Percentiles rank a stretch among this genome's conserved stretches.
These are phyloP conservation scores for Rutidosis leptorrhynchoides DNA, from an alignment of 129 eudicot genomes.

Conservation along the genomic window DNA sequence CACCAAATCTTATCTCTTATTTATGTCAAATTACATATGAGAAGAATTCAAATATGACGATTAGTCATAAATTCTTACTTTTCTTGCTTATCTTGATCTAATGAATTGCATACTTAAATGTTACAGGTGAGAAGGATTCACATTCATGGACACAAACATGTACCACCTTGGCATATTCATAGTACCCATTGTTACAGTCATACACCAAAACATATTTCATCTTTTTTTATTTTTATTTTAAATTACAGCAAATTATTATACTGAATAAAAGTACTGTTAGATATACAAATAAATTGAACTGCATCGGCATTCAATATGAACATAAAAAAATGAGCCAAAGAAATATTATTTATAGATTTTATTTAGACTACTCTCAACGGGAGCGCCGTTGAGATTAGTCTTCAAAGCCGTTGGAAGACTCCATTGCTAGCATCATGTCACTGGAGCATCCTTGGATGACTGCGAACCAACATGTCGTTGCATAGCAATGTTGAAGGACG, in stretches of 20 bases:
- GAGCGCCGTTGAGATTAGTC: too few species aligned
- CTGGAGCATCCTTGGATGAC: too few species aligned
- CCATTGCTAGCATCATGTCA: too few species aligned
- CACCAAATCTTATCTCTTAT: conserved; percentile 3
- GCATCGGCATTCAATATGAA: background rate
- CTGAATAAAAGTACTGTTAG: conserved; percentile 7
- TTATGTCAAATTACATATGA: background rate
- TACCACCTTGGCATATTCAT: conserved; percentile 15
- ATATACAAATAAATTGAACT: conserved; percentile 4
- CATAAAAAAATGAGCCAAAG: background rate
- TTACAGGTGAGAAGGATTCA: conserved; percentile 37
- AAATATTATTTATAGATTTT: conserved; percentile 21
- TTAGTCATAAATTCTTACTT: conserved; percentile 14
- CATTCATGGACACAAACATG: conserved; percentile 24
- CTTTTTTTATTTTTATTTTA: too few species aligned
- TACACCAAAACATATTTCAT: conserved; percentile 11
- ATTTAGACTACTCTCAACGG: too few species aligned
- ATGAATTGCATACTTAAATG: conserved; percentile 10
- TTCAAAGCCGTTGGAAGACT: too few species aligned
- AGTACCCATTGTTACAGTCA: conserved; percentile 1
- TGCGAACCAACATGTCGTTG: too few species aligned
- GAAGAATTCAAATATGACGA: too few species aligned
- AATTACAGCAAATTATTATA: conserved; percentile 14
- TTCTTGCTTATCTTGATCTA: conserved; percentile 18
- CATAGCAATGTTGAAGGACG: too few species aligned